Percentiles rank a stretch among this genome's conserved stretches.
Conservation (phyloP, 1,284 basidiomycete genomes). For the Malassezia nana region DNA sequence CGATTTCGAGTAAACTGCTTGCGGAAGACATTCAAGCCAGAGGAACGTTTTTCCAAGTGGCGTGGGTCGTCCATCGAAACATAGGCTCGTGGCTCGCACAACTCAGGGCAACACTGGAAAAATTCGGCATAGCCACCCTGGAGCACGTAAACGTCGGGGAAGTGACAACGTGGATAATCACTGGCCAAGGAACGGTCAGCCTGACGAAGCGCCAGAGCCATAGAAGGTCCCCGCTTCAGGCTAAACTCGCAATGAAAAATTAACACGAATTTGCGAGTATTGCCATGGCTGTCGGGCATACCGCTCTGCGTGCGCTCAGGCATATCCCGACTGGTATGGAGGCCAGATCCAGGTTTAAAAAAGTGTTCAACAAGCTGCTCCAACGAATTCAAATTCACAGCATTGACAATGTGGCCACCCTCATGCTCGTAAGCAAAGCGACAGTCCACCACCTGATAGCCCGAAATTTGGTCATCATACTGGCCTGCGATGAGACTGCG, state of each 20-base stretch:
- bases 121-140: conserved; percentile 90
- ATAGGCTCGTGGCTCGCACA: conserved; percentile 73
- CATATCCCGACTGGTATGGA: conserved; percentile 45
- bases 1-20: conserved; percentile 53
- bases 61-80: conserved; percentile 88
- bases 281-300: conserved; percentile 52
- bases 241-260: conserved; percentile 99
- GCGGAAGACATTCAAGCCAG: conserved; percentile 83
- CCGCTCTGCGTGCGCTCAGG: conserved; percentile 58
- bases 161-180: conserved; percentile 82
- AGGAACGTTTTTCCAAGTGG: conserved; percentile 65
- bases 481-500: conserved; percentile 34
- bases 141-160: conserved; percentile 91
- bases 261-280: conserved; percentile 64
- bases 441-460: conserved; percentile 68
- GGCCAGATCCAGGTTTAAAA: conserved; percentile 54
- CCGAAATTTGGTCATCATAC: conserved; percentile 31
- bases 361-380: conserved; percentile 69
- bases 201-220: conserved; percentile 86
- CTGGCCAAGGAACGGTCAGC: conserved; percentile 78
- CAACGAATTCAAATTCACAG: conserved; percentile 82
- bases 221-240: conserved; percentile 84
- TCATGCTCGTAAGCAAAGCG: conserved; percentile 93
- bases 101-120: conserved; percentile 59
- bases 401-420: conserved; percentile 84